These are phyloP conservation scores for Lecanicillium sp. DNA, from an alignment of 2,329 filamentous ascomycete species.

Conservation along the genomic window DNA sequence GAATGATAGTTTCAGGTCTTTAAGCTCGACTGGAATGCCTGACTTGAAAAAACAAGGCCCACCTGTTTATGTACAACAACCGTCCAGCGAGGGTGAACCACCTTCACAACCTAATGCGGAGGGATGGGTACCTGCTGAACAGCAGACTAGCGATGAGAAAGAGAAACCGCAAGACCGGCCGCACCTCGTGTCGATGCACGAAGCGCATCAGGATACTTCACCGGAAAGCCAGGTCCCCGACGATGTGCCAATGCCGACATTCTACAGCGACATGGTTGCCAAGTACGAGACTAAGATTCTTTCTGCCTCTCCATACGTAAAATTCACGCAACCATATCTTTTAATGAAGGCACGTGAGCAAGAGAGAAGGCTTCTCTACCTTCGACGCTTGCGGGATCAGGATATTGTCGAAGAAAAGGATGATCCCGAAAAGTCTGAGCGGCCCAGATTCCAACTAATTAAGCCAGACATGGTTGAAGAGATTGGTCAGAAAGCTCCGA, in stretches of 20 bases:
- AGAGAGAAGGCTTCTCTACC: conserved; percentile 72
- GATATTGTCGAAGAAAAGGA: conserved; percentile 48
- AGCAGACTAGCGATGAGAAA: conserved; percentile 18
- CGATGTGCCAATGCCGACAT: conserved; percentile 77
- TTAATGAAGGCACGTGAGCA: conserved; percentile 88
- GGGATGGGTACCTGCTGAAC: conserved; percentile 12
- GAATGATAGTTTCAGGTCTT: conserved; percentile 29
- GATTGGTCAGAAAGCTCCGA: conserved; percentile 68
- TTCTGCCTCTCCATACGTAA: conserved; percentile 92
- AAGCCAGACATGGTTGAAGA: conserved; percentile 92
- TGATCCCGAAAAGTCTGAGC: conserved; percentile 52
- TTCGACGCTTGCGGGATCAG: conserved; percentile 77
- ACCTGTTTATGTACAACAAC: conserved; percentile 23
- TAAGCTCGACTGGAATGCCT: conserved; percentile 19
- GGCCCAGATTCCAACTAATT: conserved; percentile 79
- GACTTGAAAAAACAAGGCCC: conserved; percentile 21
- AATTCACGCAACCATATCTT: conserved; percentile 88
- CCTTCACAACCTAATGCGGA: conserved; percentile 25
- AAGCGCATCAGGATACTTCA: conserved; percentile 33
- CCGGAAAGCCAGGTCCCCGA: conserved; percentile 58
- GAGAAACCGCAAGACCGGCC: conserved; percentile 16
- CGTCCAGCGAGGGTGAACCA: conserved; percentile 28
- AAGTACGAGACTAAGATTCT: conserved; percentile 90
- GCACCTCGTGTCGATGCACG: conserved; percentile 29
- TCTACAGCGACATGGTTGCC: conserved; percentile 90